These are phyloP conservation scores for Quillaja saponaria DNA, from an alignment of 306 rosid genomes.

Conservation along the genomic window DNA sequence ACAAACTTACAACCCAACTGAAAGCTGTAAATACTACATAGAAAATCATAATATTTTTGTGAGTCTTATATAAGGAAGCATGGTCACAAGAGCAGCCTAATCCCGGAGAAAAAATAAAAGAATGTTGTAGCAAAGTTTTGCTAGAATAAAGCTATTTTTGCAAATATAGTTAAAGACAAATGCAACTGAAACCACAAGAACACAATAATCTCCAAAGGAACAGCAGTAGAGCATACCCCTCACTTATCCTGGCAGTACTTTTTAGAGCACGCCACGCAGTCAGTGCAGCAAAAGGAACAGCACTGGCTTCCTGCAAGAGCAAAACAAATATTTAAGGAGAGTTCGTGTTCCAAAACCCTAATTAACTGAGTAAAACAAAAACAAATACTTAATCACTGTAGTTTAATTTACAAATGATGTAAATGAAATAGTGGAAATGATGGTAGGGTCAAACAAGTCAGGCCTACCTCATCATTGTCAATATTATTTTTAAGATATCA, in stretches of 20 bases:
- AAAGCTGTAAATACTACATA: too few species aligned
- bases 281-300: conserved; percentile 95
- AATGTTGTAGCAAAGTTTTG: not conserved
- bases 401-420: not conserved
- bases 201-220: conserved; percentile 14
- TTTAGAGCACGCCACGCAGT: conserved; percentile 97
- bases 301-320: conserved; percentile 72
- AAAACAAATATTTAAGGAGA: not conserved
- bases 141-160: not conserved
- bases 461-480: conserved; percentile 23
- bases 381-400: not conserved
- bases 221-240: conserved; percentile 65
- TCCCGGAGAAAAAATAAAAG: too few species aligned
- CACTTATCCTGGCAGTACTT: conserved; percentile 82
- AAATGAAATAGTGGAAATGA: conserved; percentile 4
- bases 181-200: not conserved
- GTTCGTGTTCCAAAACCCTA: not conserved
- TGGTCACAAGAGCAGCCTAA: too few species aligned
- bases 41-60: too few species aligned
- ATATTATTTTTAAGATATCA: conserved; percentile 10
- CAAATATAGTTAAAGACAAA: conserved; percentile 21
- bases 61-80: too few species aligned
- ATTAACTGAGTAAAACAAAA: not conserved
- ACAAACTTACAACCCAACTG: too few species aligned
- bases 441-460: conserved; percentile 1